phyloP scores from a whole-genome alignment of 192 early-diverging fungal genomes.

The Entomortierella chlamydospora region DNA sequence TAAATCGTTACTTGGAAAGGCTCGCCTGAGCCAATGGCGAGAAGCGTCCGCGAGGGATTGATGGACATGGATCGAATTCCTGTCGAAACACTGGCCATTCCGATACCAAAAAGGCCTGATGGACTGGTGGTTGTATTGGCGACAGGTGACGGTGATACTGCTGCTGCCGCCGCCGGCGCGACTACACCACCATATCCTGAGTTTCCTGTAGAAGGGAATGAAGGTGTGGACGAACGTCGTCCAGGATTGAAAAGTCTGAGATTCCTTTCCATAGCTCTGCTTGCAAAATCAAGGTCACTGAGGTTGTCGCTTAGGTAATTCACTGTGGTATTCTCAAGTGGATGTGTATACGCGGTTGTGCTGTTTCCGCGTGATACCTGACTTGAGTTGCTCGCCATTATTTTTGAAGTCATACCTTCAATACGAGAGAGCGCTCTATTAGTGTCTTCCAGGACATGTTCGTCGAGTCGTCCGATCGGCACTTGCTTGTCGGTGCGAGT shows the following conservation, averaged over 20 bases:
- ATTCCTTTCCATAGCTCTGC: constrained; percentile 24
- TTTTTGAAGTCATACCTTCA: background rate
- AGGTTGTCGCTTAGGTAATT: constrained; percentile 1
- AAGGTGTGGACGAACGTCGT: constrained; percentile 40
- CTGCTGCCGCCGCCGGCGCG: no score
- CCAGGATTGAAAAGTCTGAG: constrained; percentile 22
- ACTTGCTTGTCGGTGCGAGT: constrained; percentile 19
- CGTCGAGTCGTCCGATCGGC: constrained; percentile 16
- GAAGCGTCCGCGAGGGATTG: constrained; percentile 70
- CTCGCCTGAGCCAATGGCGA: constrained; percentile 71
- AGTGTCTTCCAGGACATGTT: constrained; percentile 5
- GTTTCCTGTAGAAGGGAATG: constrained; percentile 2
- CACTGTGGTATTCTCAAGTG: background rate
- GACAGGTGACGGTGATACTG: constrained; percentile 34
- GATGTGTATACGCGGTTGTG: background rate
- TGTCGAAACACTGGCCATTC: constrained; percentile 2
- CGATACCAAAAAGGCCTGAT: background rate
- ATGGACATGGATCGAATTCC: constrained; percentile 73
- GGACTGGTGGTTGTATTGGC: constrained; percentile 1
- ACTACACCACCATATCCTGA: constrained; percentile 15
- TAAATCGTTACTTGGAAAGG: constrained; percentile 73
- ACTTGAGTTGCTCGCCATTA: background rate
- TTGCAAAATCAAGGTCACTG: constrained; percentile 5
- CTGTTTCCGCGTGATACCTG: background rate
- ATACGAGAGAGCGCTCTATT: constrained; percentile 8